A percentile compares a stretch with the other conserved stretches of the same genome.
These are phyloP conservation scores for Moesziomyces globuligerus DNA, from an alignment of 1,284 basidiomycete genomes.

Conservation along the genomic window DNA sequence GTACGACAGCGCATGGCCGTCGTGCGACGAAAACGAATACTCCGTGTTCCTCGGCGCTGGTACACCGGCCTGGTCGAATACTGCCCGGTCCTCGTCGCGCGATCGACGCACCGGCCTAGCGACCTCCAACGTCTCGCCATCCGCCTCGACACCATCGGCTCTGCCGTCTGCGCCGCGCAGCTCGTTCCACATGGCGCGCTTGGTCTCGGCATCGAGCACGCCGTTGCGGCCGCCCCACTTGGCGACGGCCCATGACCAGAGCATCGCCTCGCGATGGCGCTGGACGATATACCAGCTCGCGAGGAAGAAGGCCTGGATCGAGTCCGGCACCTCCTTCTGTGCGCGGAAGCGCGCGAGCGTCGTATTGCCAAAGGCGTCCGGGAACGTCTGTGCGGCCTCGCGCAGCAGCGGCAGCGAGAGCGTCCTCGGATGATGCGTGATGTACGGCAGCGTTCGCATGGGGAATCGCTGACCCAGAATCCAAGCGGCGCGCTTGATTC, in stretches of 20 bases:
- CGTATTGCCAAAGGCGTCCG: conserved; percentile 33
- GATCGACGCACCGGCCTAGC: conserved; percentile 21
- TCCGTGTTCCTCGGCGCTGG: conserved; percentile 39
- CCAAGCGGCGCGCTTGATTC: conserved; percentile 46
- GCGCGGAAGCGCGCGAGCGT: conserved; percentile 47
- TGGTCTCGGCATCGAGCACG: conserved; percentile 58
- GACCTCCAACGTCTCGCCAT: conserved; percentile 8
- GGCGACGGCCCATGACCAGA: conserved; percentile 52
- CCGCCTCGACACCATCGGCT: neutral
- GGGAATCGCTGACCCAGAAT: conserved; percentile 65
- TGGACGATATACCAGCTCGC: conserved; percentile 48
- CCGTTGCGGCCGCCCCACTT: conserved; percentile 63
- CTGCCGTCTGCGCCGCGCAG: conserved; percentile 53
- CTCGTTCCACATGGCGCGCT: conserved; percentile 68
- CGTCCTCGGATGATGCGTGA: conserved; percentile 69
- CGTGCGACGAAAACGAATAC: conserved; percentile 47
- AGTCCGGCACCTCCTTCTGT: conserved; percentile 64
- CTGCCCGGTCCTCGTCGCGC: conserved; percentile 7
- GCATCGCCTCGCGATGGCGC: conserved; percentile 55
- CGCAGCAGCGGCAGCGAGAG: conserved; percentile 65
- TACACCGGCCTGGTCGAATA: conserved; percentile 26
- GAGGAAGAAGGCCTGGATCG: conserved; percentile 67
- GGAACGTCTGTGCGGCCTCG: conserved; percentile 44
- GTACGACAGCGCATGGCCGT: conserved; percentile 45
- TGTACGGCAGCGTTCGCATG: conserved; percentile 68